These are phyloP conservation scores for Piper betle DNA, from an alignment of 164 flowering plant genomes.

Conservation along the genomic window DNA sequence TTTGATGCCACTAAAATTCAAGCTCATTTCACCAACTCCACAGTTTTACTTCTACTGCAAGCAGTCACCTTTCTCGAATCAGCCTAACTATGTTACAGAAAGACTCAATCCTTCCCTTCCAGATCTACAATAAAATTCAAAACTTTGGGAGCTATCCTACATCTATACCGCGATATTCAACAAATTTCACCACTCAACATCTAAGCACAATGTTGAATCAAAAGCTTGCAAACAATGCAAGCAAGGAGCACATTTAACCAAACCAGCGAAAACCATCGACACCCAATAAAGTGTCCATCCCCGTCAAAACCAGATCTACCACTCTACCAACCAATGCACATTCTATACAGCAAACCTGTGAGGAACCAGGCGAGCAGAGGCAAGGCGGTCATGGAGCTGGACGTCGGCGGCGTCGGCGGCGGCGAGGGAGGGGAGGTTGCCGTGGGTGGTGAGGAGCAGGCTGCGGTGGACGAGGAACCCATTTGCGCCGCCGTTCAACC, in stretches of 20 bases:
- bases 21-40: too few species aligned
- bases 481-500: slow-evolving; percentile 28
- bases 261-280: background rate
- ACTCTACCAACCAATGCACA: background rate
- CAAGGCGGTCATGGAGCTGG: slow-evolving; percentile 49
- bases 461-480: slow-evolving; percentile 77
- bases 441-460: slow-evolving; percentile 76
- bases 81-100: too few species aligned
- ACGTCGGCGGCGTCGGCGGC: slow-evolving; percentile 73
- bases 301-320: background rate
- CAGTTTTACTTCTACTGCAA: too few species aligned
- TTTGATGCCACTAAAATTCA: too few species aligned
- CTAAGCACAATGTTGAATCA: too few species aligned
- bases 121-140: too few species aligned
- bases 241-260: background rate
- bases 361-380: slow-evolving; percentile 62
- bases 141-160: background rate
- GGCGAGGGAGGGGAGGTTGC: slow-evolving; percentile 57
- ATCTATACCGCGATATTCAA: background rate
- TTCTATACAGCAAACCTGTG: slow-evolving; percentile 41
- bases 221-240: background rate
- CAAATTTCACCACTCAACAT: background rate
- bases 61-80: too few species aligned
- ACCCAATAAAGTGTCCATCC: background rate
- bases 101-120: too few species aligned